Base-by-base conservation (phyloP, 805 yeast genomes). In the Yarrowia sp. region DNA sequence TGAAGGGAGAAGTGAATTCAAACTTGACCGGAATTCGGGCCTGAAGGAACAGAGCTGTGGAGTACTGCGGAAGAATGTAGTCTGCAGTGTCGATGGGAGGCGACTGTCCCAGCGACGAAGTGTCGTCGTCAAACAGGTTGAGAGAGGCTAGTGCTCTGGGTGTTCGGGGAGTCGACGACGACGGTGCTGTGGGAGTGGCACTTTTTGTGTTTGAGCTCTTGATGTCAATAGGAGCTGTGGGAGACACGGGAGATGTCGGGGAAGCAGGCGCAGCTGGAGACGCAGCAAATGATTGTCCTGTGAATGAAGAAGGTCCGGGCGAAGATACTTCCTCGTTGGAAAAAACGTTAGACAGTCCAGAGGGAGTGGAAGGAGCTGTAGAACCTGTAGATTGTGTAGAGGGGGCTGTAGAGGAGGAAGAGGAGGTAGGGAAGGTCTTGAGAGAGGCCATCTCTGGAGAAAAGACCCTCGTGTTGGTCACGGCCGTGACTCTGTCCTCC, bases 71-170 rank as follows among this genome's bases (percentile, higher is more conserved):
- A 7, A 58, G 38, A 19, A 38, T 38, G 36, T 55, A 38, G 36
- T 55, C 61, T 21, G 47, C 38, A 21, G 61, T 29, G 47, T 55
- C 58, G 32, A 51, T 51, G 16, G 58, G 58, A 24, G 58, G 58
- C 13, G 24, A 12, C 33, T 51, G 58, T 2, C 58, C 58, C 8
- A 51, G 58, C 6, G 33, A 42, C 29, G 61, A 53, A 4, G 9
- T 5, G 42, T 38, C 9, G 29, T 14, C 27, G 81, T 44, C 35
- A n/a, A n/a, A n/a, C 22, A 44, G 33, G 14, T 44, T 13, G 21
- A 44, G 49, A 10, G 51, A 27, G 1, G 51, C 51, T 4, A 44
- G 35, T 12, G 51, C 51, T 2, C 12, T 41, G n/a, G n/a, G n/a
- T 4, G 46, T 8, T 12, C 31, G 31, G 25, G 44, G 27, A 3